Evolutionary conservation across 2,329 filamentous ascomycete genomes (phyloP), one percentile per base, ranked within the genome.

Genomic region (Madurella mycetomatis): DNA sequence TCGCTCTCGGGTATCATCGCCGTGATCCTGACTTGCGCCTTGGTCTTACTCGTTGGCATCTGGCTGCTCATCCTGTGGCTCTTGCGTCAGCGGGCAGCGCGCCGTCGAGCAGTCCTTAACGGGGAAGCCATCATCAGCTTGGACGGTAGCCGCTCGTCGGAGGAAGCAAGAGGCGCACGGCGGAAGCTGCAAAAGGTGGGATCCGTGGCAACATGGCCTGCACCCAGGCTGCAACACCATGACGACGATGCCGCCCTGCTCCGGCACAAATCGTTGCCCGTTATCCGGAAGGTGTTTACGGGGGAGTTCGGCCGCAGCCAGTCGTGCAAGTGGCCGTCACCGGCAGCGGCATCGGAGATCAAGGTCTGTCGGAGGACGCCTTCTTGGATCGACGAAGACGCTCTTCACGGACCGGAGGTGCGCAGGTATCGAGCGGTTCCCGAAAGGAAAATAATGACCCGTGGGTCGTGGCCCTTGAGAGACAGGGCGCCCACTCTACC

Each of bases 351-450:
- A 50, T 56, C 47, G 57, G 31, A 31, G 19, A 45, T 46, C 12
- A 37, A 11, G 51, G 34, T 39, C 39, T 19, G 34, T 13, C 41
- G n/a, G 32, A 64, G 61, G 49, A 69, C 61, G 62, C 64, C 58
- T 9, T 73, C 71, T 16, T 80, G 76, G 76, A 74, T 78, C 30
- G 76, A 79, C 53, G 78, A 78, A 59, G 76, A 81, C 47, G 72
- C 71, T 51, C 66, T 77, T n/a, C 76, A 79, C 54, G 76, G 77
- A 4, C 76, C 76, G 9, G 70, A 67, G 59, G 63, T 77, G 47
- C 69, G 62, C 39, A 70, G 65, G 55, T 61, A 31, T 47, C 43
- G 53, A 51, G 67, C 67, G 60, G 62, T 67, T 41, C 60, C 61
- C 25, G 64, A 56, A 51, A 68, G 58, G 53, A 49, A 53, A 48